A percentile compares a stretch with the other conserved stretches of the same genome.
These are phyloP conservation scores for Comarum palustre DNA, from an alignment of 306 rosid genomes.

Conservation along the genomic window DNA sequence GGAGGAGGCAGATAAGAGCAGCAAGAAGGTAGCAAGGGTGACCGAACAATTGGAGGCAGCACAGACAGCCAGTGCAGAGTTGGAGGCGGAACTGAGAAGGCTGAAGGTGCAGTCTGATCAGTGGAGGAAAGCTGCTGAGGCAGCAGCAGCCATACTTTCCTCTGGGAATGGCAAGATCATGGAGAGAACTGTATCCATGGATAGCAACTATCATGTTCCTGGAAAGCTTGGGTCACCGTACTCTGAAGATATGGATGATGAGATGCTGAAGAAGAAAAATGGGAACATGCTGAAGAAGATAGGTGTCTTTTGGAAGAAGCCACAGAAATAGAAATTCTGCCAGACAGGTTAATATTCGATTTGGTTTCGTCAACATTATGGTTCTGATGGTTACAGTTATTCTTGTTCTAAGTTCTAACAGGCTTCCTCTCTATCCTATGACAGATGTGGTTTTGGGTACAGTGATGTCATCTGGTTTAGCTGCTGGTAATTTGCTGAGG, in stretches of 20 bases:
- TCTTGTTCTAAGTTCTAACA: not conserved
- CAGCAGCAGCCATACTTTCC: slow-evolving; percentile 91
- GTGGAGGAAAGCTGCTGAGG: slow-evolving; percentile 98
- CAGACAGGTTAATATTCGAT: slow-evolving; percentile 13
- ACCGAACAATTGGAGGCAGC: slow-evolving; percentile 76
- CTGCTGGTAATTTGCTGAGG: slow-evolving; percentile 11
- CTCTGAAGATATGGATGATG: slow-evolving; percentile 68
- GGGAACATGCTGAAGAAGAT: slow-evolving; percentile 94
- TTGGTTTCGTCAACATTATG: slow-evolving; percentile 11
- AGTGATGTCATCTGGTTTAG: slow-evolving; percentile 6
- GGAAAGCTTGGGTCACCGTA: slow-evolving; percentile 54
- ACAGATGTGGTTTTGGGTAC: slow-evolving; percentile 10
- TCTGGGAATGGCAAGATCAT: slow-evolving; percentile 74
- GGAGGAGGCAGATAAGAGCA: slow-evolving; percentile 76
- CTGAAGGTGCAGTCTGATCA: slow-evolving; percentile 89
- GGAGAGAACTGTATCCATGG: slow-evolving; percentile 71
- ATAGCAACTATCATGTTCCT: slow-evolving; percentile 46
- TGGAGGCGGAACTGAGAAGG: slow-evolving; percentile 79
- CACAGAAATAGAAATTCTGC: slow-evolving; percentile 52
- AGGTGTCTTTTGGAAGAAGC: slow-evolving; percentile 96
- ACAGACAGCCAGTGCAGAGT: slow-evolving; percentile 61
- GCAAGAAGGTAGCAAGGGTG: slow-evolving; percentile 59
- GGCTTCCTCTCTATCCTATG: not conserved
- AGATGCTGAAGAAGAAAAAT: slow-evolving; percentile 80
- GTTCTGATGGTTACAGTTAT: slow-evolving; percentile 20